Base-by-base conservation (phyloP, 2,329 filamentous ascomycete genomes). In the Fusarium camptoceras region DNA sequence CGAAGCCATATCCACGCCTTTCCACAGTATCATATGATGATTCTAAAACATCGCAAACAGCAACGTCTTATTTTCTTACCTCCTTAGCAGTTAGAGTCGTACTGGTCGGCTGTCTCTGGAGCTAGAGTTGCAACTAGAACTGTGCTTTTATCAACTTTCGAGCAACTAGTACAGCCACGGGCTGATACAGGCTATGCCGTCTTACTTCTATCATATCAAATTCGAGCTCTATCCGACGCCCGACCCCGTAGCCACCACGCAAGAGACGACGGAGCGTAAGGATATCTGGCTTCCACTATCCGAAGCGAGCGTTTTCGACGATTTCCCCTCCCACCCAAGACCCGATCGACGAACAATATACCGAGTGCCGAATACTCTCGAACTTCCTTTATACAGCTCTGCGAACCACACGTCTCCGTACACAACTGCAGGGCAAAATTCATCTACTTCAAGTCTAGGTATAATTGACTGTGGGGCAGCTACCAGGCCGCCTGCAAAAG, bases 201-300 rank as follows among this genome's bases (percentile, higher is more conserved):
- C 85, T 30, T 90, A 89, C 77, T 88, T 87, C 70, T 91, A 91
- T 73, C 88, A 91, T 72, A 76, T 91, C n/a, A 89, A 87, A 72
- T 85, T 91, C 73, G 89, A 91, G 80, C 83, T 91, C 43, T 91
- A 91, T 77, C 79, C 83, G 44, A 83, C 80, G 65, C 77, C 83
- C 48, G 78, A 81, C 53, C 82, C 83, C 6, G 25, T 69, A 48
- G 56, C 65, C 44, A 51, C 55, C 41, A 56, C 59, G 16, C 53
- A 48, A 20, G 61, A 59, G 27, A 64, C 55, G 62, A 57, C 25
- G 15, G 60, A 55, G 37, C 64, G 53, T 58, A 56, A 67, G 43
- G 58, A 78, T 39, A 73, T 86, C 68, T 91, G 87, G 87, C 72
- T 86, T 16, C 88, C 89, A 1, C 73, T 78, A 11, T 73, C 78